phyloP scores from a whole-genome alignment of 306 rosid genomes.

The Vigna trinervia region DNA sequence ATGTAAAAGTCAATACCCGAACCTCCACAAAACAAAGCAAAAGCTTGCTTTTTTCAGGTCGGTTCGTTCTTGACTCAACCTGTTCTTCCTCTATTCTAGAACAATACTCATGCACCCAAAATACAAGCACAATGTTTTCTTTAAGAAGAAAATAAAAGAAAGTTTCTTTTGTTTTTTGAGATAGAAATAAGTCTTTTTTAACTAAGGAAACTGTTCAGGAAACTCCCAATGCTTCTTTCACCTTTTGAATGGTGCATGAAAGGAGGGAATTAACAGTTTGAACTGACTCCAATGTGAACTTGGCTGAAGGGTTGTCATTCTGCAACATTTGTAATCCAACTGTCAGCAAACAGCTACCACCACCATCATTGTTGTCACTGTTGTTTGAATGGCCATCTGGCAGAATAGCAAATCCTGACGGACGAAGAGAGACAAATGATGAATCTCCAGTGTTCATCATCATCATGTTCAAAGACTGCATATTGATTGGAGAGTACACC shows the following conservation, averaged over 20 bases:
- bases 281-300: slow-evolving; percentile 69
- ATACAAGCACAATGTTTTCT: background rate
- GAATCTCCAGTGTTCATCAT: slow-evolving; percentile 78
- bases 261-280: slow-evolving; percentile 64
- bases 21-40: slow-evolving; percentile 53
- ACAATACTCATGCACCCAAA: slow-evolving; percentile 29
- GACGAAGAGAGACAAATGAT: slow-evolving; percentile 62
- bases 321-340: slow-evolving; percentile 73
- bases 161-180: background rate
- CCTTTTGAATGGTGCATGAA: slow-evolving; percentile 67
- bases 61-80: slow-evolving; percentile 95
- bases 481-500: slow-evolving; percentile 76
- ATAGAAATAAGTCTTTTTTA: background rate
- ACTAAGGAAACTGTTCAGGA: slow-evolving; percentile 21
- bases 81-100: slow-evolving; percentile 43
- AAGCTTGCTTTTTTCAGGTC: slow-evolving; percentile 53
- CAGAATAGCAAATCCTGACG: slow-evolving; percentile 81
- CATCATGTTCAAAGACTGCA: slow-evolving; percentile 56
- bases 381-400: slow-evolving; percentile 53
- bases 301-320: slow-evolving; percentile 53
- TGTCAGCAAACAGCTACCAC: slow-evolving; percentile 57
- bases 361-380: background rate
- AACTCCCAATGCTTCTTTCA: slow-evolving; percentile 66
- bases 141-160: background rate
- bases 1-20: slow-evolving; percentile 82